These are phyloP conservation scores for Talaromyces marneffei DNA, from an alignment of 2,329 filamentous ascomycete species.

Conservation along the genomic window DNA sequence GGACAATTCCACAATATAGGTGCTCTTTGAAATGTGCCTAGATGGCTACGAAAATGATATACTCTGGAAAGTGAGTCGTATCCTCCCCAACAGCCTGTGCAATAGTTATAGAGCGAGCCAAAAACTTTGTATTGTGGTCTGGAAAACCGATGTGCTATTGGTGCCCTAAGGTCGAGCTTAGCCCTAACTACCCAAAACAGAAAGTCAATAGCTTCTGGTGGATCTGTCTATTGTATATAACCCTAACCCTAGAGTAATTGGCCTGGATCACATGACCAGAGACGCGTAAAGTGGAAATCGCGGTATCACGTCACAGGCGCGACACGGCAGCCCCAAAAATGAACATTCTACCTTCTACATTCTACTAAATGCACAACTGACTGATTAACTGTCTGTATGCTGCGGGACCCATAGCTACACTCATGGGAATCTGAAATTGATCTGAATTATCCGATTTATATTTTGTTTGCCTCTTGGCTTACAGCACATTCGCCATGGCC, in stretches of 20 bases:
- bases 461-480: neutral
- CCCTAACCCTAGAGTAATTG: neutral
- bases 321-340: neutral
- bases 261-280: neutral
- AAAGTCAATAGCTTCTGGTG: neutral
- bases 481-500: conserved; percentile 29
- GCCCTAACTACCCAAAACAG: neutral
- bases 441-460: neutral
- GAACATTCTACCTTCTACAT: neutral
- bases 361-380: neutral
- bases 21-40: no score
- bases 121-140: no score
- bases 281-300: conserved; percentile 8
- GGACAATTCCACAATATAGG: neutral
- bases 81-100: neutral
- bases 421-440: neutral
- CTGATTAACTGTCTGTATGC: neutral
- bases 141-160: no score
- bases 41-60: neutral
- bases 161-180: neutral
- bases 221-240: neutral
- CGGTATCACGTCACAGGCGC: conserved; percentile 11
- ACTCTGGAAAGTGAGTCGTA: neutral
- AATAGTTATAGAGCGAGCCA: no score
- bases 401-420: neutral